phyloP scores from a whole-genome alignment of 106 monocot species.

The Dioscorea alata region DNA sequence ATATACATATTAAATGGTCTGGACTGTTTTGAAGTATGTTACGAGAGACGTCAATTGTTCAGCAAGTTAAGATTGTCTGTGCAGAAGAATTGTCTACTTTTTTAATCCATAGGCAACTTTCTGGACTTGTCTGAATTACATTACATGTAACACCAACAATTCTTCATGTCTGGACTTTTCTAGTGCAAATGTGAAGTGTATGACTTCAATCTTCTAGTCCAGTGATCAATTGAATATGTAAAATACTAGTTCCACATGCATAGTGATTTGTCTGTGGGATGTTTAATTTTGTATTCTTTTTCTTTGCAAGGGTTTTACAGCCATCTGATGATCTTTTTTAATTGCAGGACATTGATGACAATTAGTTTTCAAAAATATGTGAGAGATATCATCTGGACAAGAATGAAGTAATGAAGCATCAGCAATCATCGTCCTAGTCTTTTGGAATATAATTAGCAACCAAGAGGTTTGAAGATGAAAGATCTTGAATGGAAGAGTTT shows the following conservation, averaged over 20 bases:
- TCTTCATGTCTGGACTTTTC: too few species aligned
- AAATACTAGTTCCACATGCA: neutral
- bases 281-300: neutral
- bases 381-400: neutral
- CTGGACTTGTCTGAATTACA: neutral
- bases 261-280: neutral
- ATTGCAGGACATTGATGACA: neutral
- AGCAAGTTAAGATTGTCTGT: too few species aligned
- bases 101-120: neutral
- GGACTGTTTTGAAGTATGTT: too few species aligned
- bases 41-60: too few species aligned
- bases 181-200: too few species aligned
- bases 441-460: too few species aligned
- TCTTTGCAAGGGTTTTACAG: neutral
- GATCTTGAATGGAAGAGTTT: too few species aligned
- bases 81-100: too few species aligned
- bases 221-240: neutral
- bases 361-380: neutral
- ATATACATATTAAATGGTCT: too few species aligned
- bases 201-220: too few species aligned
- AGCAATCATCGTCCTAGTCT: too few species aligned
- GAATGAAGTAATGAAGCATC: conserved; percentile 2
- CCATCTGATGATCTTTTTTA: conserved; percentile 8
- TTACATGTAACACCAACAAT: neutral
- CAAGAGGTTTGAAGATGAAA: too few species aligned